phyloP scores from a whole-genome alignment of 129 eudicot species.

The Centrapalus pauciflorus region DNA sequence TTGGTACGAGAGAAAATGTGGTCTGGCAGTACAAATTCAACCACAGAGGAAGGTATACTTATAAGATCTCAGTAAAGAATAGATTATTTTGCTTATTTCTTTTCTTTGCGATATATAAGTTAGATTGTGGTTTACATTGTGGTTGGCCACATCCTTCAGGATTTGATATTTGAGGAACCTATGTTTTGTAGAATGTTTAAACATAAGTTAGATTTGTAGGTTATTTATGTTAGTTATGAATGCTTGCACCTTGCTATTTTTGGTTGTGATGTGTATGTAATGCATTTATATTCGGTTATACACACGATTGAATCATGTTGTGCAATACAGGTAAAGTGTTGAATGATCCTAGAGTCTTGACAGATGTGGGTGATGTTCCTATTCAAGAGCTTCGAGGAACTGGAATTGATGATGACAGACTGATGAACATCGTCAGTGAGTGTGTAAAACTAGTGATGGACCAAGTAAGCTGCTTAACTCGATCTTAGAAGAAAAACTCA shows the following conservation, averaged over 20 bases:
- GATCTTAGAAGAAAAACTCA: not conserved
- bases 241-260: not conserved
- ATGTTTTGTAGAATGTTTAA: no score
- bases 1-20: conserved; percentile 93
- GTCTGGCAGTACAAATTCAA: conserved; percentile 92
- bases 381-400: conserved; percentile 91
- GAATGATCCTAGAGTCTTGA: conserved; percentile 74
- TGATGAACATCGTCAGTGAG: conserved; percentile 75
- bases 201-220: no score
- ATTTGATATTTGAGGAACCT: no score
- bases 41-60: conserved; percentile 79
- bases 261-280: not conserved
- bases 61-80: not conserved
- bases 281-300: not conserved
- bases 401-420: conserved; percentile 84
- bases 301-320: conserved; percentile 1
- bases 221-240: no score
- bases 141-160: not conserved
- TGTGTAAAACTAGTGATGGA: conserved; percentile 94
- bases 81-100: not conserved
- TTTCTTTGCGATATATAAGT: not conserved
- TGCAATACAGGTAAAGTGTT: conserved; percentile 71
- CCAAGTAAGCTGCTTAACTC: conserved; percentile 72
- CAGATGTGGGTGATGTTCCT: conserved; percentile 99
- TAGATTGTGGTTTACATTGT: conserved; percentile 1